A percentile compares a stretch with the other conserved stretches of the same genome.
phyloP scores from a whole-genome alignment of 345 rosid species.

The Eucalyptus curtisii region DNA sequence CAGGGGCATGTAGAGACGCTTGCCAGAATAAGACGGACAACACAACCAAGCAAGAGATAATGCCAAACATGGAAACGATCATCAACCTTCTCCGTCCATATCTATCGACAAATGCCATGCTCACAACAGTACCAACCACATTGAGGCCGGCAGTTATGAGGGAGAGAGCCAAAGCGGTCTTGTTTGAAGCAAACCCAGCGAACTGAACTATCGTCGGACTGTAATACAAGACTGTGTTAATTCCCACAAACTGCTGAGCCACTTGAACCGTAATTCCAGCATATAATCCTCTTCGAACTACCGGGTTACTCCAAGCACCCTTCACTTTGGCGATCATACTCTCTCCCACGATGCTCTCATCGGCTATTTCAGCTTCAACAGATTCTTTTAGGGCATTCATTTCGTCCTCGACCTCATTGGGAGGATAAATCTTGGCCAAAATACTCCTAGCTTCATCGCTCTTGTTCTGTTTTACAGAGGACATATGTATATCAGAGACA shows the following conservation, averaged over 20 bases:
- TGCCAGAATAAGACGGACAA: constrained; percentile 39
- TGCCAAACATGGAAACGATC: constrained; percentile 72
- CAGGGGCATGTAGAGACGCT: constrained; percentile 48
- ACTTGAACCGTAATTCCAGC: constrained; percentile 85
- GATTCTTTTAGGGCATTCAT: constrained; percentile 32
- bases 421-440: constrained; percentile 50
- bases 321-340: constrained; percentile 33
- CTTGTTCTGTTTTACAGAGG: constrained; percentile 11
- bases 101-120: constrained; percentile 67
- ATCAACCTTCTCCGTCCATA: constrained; percentile 71
- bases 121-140: constrained; percentile 47
- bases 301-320: constrained; percentile 37
- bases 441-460: constrained; percentile 48
- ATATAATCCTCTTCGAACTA: constrained; percentile 59
- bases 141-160: constrained; percentile 77
- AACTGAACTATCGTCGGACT: constrained; percentile 82
- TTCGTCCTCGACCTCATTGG: constrained; percentile 52
- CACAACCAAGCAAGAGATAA: constrained; percentile 39
- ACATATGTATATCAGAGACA: neutral
- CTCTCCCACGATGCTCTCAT: constrained; percentile 37
- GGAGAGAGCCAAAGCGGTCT: constrained; percentile 72
- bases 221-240: constrained; percentile 89
- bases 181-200: constrained; percentile 77
- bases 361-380: constrained; percentile 43
- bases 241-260: constrained; percentile 83